Percentiles rank a stretch among this genome's conserved stretches.
Evolutionary conservation across 176 grass and related monocot species (phyloP).

Genomic region (Musa acuminata): DNA sequence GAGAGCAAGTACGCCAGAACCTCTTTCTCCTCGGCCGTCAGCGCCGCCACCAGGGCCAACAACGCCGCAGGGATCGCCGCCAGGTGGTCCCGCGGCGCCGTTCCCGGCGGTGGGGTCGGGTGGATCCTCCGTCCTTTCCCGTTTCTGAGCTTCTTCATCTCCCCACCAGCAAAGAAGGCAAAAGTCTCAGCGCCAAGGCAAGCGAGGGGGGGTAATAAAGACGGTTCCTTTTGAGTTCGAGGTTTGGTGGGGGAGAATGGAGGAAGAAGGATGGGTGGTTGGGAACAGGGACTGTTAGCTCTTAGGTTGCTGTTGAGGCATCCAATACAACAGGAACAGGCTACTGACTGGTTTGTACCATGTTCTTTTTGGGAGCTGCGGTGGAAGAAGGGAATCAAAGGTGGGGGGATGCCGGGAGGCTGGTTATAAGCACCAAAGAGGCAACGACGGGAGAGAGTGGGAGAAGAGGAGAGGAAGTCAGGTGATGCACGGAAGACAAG

Average conservation of each 20-base stretch:
- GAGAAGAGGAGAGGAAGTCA: not conserved
- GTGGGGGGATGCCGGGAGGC: not conserved
- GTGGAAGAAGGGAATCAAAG: not conserved
- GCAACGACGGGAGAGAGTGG: not conserved
- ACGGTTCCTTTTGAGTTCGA: not conserved
- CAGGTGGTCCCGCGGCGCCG: not conserved
- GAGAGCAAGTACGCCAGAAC: constrained; percentile 8
- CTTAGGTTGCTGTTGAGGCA: not conserved
- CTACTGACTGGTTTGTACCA: not conserved
- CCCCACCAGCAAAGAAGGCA: not conserved
- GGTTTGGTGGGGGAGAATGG: not conserved
- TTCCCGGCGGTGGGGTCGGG: not conserved
- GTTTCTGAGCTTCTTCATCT: constrained; percentile 8
- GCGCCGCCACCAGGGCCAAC: not conserved
- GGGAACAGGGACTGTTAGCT: not conserved
- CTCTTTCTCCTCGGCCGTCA: constrained; percentile 10
- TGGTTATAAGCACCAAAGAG: too few species aligned
- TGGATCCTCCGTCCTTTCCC: constrained; percentile 1
- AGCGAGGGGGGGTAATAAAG: not conserved
- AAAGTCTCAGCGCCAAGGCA: not conserved
- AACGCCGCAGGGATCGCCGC: not conserved
- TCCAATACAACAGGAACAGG: too few species aligned
- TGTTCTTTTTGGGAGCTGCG: not conserved
- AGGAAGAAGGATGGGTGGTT: not conserved
- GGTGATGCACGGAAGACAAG: not conserved